These are phyloP conservation scores for Apiotrichum brassicae DNA, from an alignment of 1,284 basidiomycete genomes.

Conservation along the genomic window DNA sequence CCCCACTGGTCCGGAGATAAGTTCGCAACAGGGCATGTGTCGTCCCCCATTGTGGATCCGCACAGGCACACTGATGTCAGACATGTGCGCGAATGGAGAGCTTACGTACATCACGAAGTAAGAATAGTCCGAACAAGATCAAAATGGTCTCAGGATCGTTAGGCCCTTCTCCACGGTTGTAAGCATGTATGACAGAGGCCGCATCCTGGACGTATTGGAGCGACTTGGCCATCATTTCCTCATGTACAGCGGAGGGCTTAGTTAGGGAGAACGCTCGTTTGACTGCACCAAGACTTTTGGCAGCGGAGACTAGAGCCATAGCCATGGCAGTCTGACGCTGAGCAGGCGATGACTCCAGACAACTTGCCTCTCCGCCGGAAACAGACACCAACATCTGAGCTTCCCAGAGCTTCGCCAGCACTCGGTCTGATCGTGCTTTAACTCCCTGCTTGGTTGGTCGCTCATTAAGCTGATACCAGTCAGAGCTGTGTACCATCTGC, in stretches of 20 bases:
- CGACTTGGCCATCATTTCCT: conserved; percentile 6
- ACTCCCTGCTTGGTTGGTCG: conserved; percentile 11
- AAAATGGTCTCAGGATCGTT: conserved; percentile 11
- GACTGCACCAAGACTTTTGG: conserved; percentile 9
- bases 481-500: background rate
- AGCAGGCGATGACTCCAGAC: background rate
- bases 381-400: conserved; percentile 15
- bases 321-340: conserved; percentile 6
- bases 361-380: background rate
- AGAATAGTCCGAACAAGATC: conserved; percentile 12
- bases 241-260: background rate
- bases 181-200: conserved; percentile 1
- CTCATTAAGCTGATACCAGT: conserved; percentile 11
- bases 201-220: conserved; percentile 5
- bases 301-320: conserved; percentile 8
- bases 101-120: conserved; percentile 10
- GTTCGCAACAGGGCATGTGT: conserved; percentile 4
- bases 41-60: conserved; percentile 9
- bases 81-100: too few species aligned
- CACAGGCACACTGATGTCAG: conserved; percentile 6
- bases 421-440: conserved; percentile 12
- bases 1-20: conserved; percentile 9
- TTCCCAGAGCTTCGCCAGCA: conserved; percentile 16
- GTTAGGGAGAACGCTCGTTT: conserved; percentile 7
- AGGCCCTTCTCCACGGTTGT: background rate